These are phyloP conservation scores for Solanum habrochaites DNA, from an alignment of 257 asterid genomes.

Conservation along the genomic window DNA sequence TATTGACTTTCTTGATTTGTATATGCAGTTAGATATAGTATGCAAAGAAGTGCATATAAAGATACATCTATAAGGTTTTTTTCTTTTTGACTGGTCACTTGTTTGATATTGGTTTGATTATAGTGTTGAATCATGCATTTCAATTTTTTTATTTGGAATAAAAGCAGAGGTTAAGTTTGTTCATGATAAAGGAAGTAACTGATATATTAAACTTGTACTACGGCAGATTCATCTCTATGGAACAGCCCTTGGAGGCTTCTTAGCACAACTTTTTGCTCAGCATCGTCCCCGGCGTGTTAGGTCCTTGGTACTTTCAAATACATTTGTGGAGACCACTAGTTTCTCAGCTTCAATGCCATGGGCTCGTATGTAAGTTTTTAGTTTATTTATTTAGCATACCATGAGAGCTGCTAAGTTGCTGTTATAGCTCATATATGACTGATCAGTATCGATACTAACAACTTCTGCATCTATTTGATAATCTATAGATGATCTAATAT, in stretches of 20 bases:
- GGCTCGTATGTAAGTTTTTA: constrained; percentile 76
- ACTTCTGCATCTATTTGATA: not conserved
- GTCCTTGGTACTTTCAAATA: constrained; percentile 87
- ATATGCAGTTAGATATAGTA: not conserved
- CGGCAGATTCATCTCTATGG: constrained; percentile 88
- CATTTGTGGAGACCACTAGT: constrained; percentile 82
- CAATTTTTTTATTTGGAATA: not conserved
- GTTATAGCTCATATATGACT: not conserved
- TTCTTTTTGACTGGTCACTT: not conserved
- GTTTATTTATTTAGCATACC: not conserved
- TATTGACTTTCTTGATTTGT: not conserved
- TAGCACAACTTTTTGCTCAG: constrained; percentile 95
- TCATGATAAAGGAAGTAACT: not conserved
- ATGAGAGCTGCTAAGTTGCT: not conserved
- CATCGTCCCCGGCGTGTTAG: constrained; percentile 93
- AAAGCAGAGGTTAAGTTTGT: not conserved
- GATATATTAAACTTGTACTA: not conserved
- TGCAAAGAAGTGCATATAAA: not conserved
- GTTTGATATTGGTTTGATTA: not conserved
- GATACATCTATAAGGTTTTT: not conserved
- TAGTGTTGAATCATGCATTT: not conserved
- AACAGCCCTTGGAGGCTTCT: constrained; percentile 95
- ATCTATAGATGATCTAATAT: not conserved
- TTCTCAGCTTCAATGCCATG: constrained; percentile 94
- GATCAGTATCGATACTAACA: not conserved